A percentile compares a stretch with the other conserved stretches of the same genome.
These are phyloP conservation scores for Epichloe festucae DNA, from an alignment of 2,329 filamentous ascomycete genomes.

Conservation along the genomic window DNA sequence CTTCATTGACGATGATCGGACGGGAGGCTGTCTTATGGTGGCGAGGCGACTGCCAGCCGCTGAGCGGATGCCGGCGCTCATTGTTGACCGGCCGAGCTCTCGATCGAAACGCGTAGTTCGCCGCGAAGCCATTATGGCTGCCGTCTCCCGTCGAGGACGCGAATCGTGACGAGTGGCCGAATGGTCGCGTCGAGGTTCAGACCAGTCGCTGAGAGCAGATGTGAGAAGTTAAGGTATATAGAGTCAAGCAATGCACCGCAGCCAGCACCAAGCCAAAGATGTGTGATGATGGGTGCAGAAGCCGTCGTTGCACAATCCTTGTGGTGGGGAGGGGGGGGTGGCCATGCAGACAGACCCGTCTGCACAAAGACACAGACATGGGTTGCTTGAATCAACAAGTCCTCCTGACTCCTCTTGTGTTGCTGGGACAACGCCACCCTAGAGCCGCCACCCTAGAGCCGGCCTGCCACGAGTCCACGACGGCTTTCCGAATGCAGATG, in stretches of 20 bases:
- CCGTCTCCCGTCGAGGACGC: background rate
- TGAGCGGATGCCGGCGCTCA: slow-evolving; percentile 1
- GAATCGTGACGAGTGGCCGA: background rate
- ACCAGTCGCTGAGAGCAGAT: background rate
- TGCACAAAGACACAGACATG: slow-evolving; percentile 1
- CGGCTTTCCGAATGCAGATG: too few species aligned
- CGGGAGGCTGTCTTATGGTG: background rate
- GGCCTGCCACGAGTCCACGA: background rate
- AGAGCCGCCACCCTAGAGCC: too few species aligned
- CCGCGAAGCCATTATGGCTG: slow-evolving; percentile 6
- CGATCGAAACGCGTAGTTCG: slow-evolving; percentile 7
- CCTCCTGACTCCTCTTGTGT: background rate
- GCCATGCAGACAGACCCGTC: background rate
- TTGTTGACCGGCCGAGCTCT: slow-evolving; percentile 6
- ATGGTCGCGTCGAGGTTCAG: background rate
- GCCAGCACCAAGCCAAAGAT: background rate
- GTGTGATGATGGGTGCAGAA: background rate
- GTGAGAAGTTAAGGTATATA: background rate
- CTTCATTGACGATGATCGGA: slow-evolving; percentile 2
- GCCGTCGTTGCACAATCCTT: slow-evolving; percentile 3
- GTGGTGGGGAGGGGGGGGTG: background rate
- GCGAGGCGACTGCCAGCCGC: slow-evolving; percentile 2
- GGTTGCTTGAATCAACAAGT: background rate
- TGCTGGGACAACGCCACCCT: background rate
- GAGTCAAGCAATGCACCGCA: background rate